These are phyloP conservation scores for Leccinum arenicola DNA, from an alignment of 768 basidiomycete genomes.

Conservation along the genomic window DNA sequence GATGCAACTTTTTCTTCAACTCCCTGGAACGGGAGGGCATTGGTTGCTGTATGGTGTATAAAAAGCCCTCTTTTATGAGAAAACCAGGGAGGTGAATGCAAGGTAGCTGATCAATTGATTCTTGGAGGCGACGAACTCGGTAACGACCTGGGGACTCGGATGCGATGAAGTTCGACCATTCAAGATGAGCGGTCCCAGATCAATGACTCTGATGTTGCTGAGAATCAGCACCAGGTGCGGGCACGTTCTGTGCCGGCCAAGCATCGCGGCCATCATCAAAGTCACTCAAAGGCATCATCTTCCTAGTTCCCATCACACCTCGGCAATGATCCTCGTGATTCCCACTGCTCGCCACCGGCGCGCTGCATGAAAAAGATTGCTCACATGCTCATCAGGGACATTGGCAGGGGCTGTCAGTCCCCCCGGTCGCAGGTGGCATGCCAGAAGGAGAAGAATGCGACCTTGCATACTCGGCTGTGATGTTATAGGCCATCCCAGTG, in stretches of 20 bases:
- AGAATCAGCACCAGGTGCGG: conserved; percentile 28
- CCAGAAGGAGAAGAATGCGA: conserved; percentile 21
- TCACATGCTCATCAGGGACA: conserved; percentile 25
- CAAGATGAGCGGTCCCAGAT: conserved; percentile 42
- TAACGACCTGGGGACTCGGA: conserved; percentile 25
- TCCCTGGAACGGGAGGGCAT: too few species aligned
- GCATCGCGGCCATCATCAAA: conserved; percentile 10
- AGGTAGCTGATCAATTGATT: too few species aligned
- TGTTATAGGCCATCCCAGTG: conserved; percentile 57
- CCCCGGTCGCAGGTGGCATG: conserved; percentile 2
- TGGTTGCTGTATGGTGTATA: too few species aligned
- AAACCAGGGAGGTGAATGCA: too few species aligned
- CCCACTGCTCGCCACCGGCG: conserved; percentile 43
- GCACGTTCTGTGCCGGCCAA: conserved; percentile 2
- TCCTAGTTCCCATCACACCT: conserved; percentile 9
- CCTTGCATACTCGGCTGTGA: conserved; percentile 41
- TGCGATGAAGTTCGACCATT: conserved; percentile 14
- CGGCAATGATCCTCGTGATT: conserved; percentile 16
- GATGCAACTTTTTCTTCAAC: too few species aligned
- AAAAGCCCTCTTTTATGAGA: too few species aligned
- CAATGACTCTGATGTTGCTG: conserved; percentile 53
- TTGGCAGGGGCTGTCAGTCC: conserved; percentile 12
- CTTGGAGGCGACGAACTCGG: too few species aligned
- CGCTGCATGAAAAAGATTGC: conserved; percentile 57
- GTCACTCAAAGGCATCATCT: conserved; percentile 13